These are phyloP conservation scores for Tothia fuscella DNA, from an alignment of 2,329 filamentous ascomycete genomes.

Conservation along the genomic window DNA sequence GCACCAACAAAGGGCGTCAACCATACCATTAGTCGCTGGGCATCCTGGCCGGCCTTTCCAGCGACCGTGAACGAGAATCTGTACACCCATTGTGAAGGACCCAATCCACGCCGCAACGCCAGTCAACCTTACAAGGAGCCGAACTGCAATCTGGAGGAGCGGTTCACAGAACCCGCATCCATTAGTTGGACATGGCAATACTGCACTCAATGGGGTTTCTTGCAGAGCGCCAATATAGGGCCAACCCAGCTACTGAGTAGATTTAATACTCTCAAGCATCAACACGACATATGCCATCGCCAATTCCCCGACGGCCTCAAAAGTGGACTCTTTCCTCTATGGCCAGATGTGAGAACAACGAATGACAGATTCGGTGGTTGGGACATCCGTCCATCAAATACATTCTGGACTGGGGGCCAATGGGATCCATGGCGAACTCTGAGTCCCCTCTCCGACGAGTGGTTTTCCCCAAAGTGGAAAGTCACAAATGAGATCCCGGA, in stretches of 20 bases:
- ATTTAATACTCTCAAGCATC: conserved; percentile 33
- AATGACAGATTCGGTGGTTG: conserved; percentile 39
- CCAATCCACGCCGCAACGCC: conserved; percentile 4
- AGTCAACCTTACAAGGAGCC: conserved; percentile 9
- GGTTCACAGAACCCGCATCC: conserved; percentile 22
- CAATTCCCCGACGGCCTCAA: conserved; percentile 35
- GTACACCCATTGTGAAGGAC: conserved; percentile 29
- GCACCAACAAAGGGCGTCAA: conserved; percentile 29
- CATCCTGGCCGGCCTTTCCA: conserved; percentile 27
- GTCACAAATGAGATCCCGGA: conserved; percentile 30
- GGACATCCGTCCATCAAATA: conserved; percentile 39
- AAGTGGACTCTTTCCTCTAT: conserved; percentile 28
- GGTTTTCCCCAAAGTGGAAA: conserved; percentile 27
- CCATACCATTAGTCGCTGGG: conserved; percentile 31
- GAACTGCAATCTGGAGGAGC: conserved; percentile 27
- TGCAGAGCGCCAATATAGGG: conserved; percentile 37
- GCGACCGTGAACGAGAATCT: conserved; percentile 27
- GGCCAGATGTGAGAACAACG: conserved; percentile 25
- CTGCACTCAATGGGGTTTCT: conserved; percentile 42
- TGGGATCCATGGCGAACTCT: conserved; percentile 42
- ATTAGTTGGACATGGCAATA: conserved; percentile 41
- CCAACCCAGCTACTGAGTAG: conserved; percentile 34
- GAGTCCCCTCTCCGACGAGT: conserved; percentile 30
- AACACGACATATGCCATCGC: conserved; percentile 35
- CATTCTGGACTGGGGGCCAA: conserved; percentile 38